Percentiles rank a stretch among this genome's conserved stretches.
Conservation (phyloP, 306 rosid genomes). For the Vigna nakashimae region DNA sequence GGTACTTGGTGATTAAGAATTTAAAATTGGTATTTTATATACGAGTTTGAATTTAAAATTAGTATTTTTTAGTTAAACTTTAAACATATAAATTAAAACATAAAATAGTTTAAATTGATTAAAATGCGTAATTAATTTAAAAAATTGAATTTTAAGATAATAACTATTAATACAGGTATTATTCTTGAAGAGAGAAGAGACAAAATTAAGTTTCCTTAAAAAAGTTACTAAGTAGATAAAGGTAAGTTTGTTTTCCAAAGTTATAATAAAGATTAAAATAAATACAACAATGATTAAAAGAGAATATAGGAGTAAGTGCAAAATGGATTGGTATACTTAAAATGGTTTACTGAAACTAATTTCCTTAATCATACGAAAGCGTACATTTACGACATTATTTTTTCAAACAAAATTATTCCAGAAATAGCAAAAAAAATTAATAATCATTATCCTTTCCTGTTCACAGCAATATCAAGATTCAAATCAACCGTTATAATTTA, state of each 20-base stretch:
- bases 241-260: neutral
- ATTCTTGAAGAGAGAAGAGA: neutral
- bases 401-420: neutral
- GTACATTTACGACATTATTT: neutral
- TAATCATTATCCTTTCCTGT: neutral
- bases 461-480: slow-evolving; percentile 12
- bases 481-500: neutral
- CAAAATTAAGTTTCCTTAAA: neutral
- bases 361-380: slow-evolving; percentile 1
- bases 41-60: neutral
- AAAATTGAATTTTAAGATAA: neutral
- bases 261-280: neutral
- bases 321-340: neutral
- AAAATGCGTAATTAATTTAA: neutral
- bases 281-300: neutral
- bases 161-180: neutral
- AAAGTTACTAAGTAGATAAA: neutral
- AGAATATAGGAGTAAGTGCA: neutral
- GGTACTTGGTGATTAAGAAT: neutral
- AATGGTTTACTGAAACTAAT: neutral
- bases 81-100: neutral
- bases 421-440: neutral
- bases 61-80: neutral
- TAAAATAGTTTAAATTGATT: neutral
- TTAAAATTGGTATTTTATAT: neutral